These are phyloP conservation scores for Penicillium alfredii DNA, from an alignment of 495 filamentous ascomycete genomes.

Conservation along the genomic window DNA sequence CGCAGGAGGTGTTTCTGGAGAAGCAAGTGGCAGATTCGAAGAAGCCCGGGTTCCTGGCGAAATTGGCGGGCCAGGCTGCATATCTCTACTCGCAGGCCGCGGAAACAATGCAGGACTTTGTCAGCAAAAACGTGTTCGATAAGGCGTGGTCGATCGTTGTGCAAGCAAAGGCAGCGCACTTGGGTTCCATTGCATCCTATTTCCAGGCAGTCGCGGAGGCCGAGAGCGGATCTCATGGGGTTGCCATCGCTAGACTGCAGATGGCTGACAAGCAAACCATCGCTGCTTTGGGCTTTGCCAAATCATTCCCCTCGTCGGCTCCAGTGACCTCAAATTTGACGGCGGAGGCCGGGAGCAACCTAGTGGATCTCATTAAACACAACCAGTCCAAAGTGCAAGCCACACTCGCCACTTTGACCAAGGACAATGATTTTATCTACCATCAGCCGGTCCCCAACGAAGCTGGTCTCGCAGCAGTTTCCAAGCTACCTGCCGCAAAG, in stretches of 20 bases:
- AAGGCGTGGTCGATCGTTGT: constrained; percentile 85
- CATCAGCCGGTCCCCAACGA: constrained; percentile 87
- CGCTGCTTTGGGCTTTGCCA: constrained; percentile 71
- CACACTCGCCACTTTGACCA: constrained; percentile 64
- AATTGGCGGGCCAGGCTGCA: constrained; percentile 83
- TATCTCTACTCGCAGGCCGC: constrained; percentile 81
- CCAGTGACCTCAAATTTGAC: constrained; percentile 77
- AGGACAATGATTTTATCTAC: constrained; percentile 98
- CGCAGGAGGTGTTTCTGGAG: constrained; percentile 94
- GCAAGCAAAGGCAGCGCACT: constrained; percentile 81
- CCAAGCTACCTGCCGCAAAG: constrained; percentile 95
- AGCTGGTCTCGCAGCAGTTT: constrained; percentile 68
- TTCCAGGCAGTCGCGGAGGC: constrained; percentile 90
- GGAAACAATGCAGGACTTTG: constrained; percentile 89
- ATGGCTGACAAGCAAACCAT: constrained; percentile 68
- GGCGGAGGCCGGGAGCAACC: constrained; percentile 63
- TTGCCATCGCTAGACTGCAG: constrained; percentile 77
- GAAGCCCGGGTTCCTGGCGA: constrained; percentile 87
- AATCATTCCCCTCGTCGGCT: constrained; percentile 71
- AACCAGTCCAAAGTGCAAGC: constrained; percentile 78
- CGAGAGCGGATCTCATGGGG: constrained; percentile 79
- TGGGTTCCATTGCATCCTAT: constrained; percentile 84
- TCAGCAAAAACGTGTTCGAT: constrained; percentile 86
- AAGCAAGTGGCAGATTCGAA: constrained; percentile 92
- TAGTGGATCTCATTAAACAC: constrained; percentile 77